Base-by-base conservation (phyloP, 1,139 yeast species). In the Saccharomyces pastorianus region DNA sequence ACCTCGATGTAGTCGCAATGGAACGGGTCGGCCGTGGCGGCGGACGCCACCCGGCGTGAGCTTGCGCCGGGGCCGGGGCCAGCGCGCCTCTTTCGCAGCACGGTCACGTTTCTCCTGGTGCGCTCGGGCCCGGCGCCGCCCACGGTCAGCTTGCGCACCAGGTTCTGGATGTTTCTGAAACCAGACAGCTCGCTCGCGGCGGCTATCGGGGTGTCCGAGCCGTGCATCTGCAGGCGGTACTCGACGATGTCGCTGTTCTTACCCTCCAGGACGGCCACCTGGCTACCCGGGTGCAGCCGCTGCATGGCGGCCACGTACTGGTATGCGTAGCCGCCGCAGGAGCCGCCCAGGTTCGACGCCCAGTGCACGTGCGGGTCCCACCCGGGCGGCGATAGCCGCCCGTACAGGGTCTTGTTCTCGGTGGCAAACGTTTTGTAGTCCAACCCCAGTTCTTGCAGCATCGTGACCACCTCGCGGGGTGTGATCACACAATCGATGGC, bases 401-500 rank as follows among this genome's bases (percentile, higher is more conserved):
- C 50, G 4, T 13, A 5, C 2, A 31, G 25, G 1, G 13, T 55
- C 47, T 27, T 52, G 31, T 38, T 61, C 28, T 34, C 70, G 67
- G 63, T 57, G 9, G 61, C 48, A 13, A 71, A 71, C 1, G 66
- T 64, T 20, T 70, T 71, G 14, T 78, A 63, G 48, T 73, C 73
- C 2, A 78, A 59, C 0, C 68, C 63, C 52, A 77, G 75, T 49
- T 85, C 88, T 23, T 78, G 77, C 48, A 91, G 66, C 69, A 93
- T 71, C 53, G 88, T 85, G 1, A 91, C 78, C 48, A 93, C 73
- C 67, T 93, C 99, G 61, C 83, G 84, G 9, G 98, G 91, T 0
- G 99, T 93, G 46, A 93, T 79, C 1, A 93, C 99, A 72, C 96
- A 88, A 68, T 93, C 97, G 7, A 93, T 98, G 63, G 88, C 96